Evolutionary conservation across 257 asterid species (phyloP).

Genomic region (Nicotiana paniculata): DNA sequence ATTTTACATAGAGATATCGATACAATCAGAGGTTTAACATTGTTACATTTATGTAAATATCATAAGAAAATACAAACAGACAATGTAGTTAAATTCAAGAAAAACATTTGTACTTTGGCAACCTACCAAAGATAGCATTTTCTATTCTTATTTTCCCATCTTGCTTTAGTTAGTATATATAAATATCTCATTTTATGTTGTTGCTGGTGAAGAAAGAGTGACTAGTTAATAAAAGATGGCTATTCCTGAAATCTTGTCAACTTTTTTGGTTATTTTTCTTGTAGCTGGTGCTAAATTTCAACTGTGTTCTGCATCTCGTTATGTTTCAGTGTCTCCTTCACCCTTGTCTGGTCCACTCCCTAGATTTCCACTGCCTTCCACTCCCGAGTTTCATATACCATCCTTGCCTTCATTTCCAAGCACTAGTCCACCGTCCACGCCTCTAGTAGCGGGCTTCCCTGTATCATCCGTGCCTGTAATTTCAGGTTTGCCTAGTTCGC

Average conservation of each 20-base stretch:
- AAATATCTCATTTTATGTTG: not conserved
- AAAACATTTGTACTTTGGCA: not conserved
- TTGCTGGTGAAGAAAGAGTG: not conserved
- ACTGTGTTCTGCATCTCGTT: not conserved
- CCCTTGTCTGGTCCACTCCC: not conserved
- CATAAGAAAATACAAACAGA: not conserved
- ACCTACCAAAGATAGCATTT: not conserved
- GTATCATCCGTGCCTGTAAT: not conserved
- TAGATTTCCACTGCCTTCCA: not conserved
- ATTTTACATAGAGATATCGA: not conserved
- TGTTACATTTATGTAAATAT: not conserved
- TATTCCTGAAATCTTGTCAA: conserved; percentile 3
- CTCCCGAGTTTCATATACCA: not conserved
- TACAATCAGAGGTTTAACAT: not conserved
- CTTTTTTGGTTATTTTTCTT: conserved; percentile 18
- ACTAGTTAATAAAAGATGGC: conserved; percentile 16
- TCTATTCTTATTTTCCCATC: not conserved
- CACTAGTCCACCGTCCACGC: conserved; percentile 30
- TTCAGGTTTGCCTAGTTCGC: not conserved
- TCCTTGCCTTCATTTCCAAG: conserved; percentile 37
- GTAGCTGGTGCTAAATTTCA: conserved; percentile 3
- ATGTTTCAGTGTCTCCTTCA: not conserved
- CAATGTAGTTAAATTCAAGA: not conserved
- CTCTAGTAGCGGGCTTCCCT: not conserved
- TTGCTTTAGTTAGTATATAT: not conserved